Conservation (phyloP, 441 rosid genomes). For the Biscutella auriculata region DNA sequence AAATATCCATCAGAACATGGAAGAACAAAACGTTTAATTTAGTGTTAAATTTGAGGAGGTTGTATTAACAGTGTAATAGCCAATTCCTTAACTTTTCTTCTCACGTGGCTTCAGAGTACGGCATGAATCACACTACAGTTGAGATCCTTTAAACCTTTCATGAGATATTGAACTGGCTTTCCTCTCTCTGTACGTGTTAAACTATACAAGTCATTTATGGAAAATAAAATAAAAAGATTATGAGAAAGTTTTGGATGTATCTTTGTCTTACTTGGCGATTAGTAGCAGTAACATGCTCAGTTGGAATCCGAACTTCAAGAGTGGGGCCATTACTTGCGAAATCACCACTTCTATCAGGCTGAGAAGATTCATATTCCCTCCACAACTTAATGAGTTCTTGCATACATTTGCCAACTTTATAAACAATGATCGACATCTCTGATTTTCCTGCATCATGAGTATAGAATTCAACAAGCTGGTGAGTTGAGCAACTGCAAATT, state of each 20-base stretch:
- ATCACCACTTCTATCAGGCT: slow-evolving; percentile 62
- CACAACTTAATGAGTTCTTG: slow-evolving; percentile 92
- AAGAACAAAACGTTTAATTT: too few species aligned
- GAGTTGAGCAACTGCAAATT: neutral
- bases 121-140: too few species aligned
- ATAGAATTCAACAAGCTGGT: slow-evolving; percentile 1
- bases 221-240: neutral
- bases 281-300: slow-evolving; percentile 96
- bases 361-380: slow-evolving; percentile 70
- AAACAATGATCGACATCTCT: slow-evolving; percentile 70
- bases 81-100: too few species aligned
- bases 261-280: slow-evolving; percentile 78
- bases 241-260: slow-evolving; percentile 1
- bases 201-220: neutral
- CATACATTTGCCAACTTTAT: slow-evolving; percentile 98
- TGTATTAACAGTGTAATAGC: too few species aligned
- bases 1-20: too few species aligned
- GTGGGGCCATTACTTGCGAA: slow-evolving; percentile 63
- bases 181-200: too few species aligned
- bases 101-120: too few species aligned
- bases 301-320: slow-evolving; percentile 88
- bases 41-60: too few species aligned
- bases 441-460: slow-evolving; percentile 65
- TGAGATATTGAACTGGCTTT: too few species aligned
- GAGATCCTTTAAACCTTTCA: too few species aligned